Conservation (phyloP, 176 grass and related monocot species). For the Tillandsia fasciculata region DNA sequence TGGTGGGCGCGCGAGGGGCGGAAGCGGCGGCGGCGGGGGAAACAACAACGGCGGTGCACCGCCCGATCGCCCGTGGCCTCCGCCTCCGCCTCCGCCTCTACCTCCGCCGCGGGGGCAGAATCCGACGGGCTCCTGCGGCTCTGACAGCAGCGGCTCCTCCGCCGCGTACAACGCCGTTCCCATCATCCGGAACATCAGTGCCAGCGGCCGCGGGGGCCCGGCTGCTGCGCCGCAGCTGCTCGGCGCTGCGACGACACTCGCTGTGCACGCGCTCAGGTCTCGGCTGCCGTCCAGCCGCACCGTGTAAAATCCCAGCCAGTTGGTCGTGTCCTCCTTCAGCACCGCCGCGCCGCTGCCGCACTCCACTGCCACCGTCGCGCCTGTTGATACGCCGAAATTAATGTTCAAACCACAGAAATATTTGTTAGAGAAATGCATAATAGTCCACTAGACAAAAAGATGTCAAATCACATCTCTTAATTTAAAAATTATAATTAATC, state of each 20-base stretch:
- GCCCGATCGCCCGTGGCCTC: not conserved
- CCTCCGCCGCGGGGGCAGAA: slow-evolving; percentile 33
- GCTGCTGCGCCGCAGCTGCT: slow-evolving; percentile 37
- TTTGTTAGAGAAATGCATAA: not conserved
- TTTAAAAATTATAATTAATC: no score
- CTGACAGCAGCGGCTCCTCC: slow-evolving; percentile 45
- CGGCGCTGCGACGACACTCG: slow-evolving; percentile 50
- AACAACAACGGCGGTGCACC: not conserved
- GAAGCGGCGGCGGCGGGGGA: not conserved
- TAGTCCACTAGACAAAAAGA: not conserved
- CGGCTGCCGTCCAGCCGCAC: slow-evolving; percentile 59
- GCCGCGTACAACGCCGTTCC: slow-evolving; percentile 62
- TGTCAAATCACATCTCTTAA: no score
- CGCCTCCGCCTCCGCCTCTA: no score
- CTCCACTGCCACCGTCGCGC: slow-evolving; percentile 58
- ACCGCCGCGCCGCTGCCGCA: slow-evolving; percentile 41
- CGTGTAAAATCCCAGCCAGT: slow-evolving; percentile 75
- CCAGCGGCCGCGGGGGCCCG: slow-evolving; percentile 33
- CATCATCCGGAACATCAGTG: slow-evolving; percentile 54
- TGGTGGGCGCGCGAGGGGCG: not conserved
- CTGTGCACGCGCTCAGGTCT: slow-evolving; percentile 72
- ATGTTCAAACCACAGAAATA: not conserved
- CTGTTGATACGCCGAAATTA: slow-evolving; percentile 17
- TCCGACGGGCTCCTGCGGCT: slow-evolving; percentile 43
- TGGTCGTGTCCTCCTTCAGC: slow-evolving; percentile 50